Conservation (phyloP, 140 eudicot genomes). For the Oenanthe javanica region DNA sequence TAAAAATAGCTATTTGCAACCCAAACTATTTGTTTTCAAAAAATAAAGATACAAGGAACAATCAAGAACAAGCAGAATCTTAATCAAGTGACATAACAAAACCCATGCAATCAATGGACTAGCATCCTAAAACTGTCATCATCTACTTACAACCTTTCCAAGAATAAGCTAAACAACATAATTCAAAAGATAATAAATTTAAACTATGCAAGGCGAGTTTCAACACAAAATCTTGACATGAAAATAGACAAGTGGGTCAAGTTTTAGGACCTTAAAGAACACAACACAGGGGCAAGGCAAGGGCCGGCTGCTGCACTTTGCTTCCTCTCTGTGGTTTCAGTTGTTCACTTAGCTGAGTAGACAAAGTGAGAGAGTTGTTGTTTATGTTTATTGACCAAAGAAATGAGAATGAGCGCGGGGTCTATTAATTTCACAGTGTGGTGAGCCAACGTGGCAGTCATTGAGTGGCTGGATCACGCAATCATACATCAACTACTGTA, state of each 20-base stretch:
- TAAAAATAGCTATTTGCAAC: neutral
- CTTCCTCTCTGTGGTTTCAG: neutral
- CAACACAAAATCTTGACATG: neutral
- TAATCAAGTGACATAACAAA: neutral
- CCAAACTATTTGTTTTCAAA: neutral
- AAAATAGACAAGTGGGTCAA: neutral
- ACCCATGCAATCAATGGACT: neutral
- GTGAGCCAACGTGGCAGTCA: conserved; percentile 2
- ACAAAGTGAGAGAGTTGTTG: neutral
- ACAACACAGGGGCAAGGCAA: neutral
- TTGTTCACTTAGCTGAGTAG: neutral
- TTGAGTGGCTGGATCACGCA: conserved; percentile 1
- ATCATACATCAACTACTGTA: neutral
- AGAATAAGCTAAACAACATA: neutral
- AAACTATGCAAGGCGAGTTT: neutral
- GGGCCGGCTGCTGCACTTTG: neutral
- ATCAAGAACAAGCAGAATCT: neutral
- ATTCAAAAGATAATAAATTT: neutral
- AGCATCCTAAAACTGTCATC: neutral
- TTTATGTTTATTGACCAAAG: neutral
- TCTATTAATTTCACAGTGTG: neutral
- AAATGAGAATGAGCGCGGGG: neutral
- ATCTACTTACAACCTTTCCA: neutral
- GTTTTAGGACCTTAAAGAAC: neutral
- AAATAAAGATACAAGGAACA: neutral